Conservation (phyloP, 2,329 filamentous ascomycete species). For the Penicillium sp. region DNA sequence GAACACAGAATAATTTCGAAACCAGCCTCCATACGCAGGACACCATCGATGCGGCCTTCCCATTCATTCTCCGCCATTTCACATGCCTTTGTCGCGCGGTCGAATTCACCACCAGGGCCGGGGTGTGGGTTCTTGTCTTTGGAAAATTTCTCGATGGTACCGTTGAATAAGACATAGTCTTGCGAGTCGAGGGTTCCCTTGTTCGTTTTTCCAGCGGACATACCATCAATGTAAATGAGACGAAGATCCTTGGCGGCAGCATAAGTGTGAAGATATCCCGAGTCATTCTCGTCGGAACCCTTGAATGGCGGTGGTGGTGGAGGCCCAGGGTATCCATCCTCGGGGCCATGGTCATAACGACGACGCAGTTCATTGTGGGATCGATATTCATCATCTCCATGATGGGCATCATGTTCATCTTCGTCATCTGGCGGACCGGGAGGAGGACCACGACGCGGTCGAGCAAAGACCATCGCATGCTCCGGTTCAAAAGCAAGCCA, state of each 20-base stretch:
- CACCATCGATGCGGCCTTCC: conserved; percentile 61
- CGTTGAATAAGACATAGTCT: conserved; percentile 62
- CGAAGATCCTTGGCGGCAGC: conserved; percentile 60
- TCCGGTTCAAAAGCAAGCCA: conserved; percentile 81
- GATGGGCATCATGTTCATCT: too few species aligned
- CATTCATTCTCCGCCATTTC: conserved; percentile 55
- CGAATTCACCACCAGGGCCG: conserved; percentile 44
- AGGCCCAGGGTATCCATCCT: too few species aligned
- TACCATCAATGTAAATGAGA: conserved; percentile 72
- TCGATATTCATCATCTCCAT: conserved; percentile 2
- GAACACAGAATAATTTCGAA: conserved; percentile 73
- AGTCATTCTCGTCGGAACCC: not conserved
- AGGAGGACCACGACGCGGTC: conserved; percentile 19
- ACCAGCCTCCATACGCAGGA: conserved; percentile 70
- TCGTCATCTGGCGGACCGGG: not conserved
- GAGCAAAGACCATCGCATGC: conserved; percentile 69
- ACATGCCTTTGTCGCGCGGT: conserved; percentile 62
- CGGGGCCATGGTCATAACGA: not conserved
- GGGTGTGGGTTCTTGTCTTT: conserved; percentile 1
- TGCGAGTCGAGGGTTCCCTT: conserved; percentile 72
- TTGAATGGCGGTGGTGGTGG: not conserved
- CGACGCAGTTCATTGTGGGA: conserved; percentile 17
- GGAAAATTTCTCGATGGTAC: conserved; percentile 18
- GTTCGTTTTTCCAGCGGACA: conserved; percentile 67
- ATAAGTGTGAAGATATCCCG: conserved; percentile 71